These are phyloP conservation scores for Suillus hirtellus DNA, from an alignment of 768 basidiomycete species.

Conservation along the genomic window DNA sequence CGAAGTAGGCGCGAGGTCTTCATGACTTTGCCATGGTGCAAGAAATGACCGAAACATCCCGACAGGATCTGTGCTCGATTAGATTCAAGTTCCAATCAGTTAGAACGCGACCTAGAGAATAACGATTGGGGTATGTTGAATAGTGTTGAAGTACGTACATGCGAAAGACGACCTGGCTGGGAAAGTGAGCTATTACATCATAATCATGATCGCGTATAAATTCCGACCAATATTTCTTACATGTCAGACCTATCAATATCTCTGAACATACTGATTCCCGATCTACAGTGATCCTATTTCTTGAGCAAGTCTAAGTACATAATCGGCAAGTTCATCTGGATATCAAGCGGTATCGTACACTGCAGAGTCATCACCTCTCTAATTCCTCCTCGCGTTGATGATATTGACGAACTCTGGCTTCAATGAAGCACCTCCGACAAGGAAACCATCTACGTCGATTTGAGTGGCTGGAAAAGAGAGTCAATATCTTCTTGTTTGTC, in stretches of 20 bases:
- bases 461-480: constrained; percentile 52
- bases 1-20: not conserved
- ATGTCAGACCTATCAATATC: not conserved
- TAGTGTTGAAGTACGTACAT: not conserved
- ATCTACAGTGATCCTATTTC: not conserved
- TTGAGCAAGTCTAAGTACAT: not conserved
- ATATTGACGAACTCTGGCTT: constrained; percentile 97
- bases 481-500: not conserved
- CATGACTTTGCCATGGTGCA: constrained; percentile 6
- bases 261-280: not conserved
- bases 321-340: not conserved
- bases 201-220: not conserved
- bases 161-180: not conserved
- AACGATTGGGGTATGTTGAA: not conserved
- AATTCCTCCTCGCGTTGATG: constrained; percentile 63
- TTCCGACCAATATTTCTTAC: not conserved
- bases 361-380: constrained; percentile 1
- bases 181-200: not conserved
- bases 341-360: not conserved
- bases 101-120: not conserved
- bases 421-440: constrained; percentile 96
- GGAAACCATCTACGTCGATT: constrained; percentile 93
- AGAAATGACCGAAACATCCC: constrained; percentile 11
- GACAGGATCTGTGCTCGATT: not conserved
- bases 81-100: not conserved